A percentile compares a stretch with the other conserved stretches of the same genome.
phyloP scores from a whole-genome alignment of 2,329 filamentous ascomycete genomes.

The Monosporascus ibericus region DNA sequence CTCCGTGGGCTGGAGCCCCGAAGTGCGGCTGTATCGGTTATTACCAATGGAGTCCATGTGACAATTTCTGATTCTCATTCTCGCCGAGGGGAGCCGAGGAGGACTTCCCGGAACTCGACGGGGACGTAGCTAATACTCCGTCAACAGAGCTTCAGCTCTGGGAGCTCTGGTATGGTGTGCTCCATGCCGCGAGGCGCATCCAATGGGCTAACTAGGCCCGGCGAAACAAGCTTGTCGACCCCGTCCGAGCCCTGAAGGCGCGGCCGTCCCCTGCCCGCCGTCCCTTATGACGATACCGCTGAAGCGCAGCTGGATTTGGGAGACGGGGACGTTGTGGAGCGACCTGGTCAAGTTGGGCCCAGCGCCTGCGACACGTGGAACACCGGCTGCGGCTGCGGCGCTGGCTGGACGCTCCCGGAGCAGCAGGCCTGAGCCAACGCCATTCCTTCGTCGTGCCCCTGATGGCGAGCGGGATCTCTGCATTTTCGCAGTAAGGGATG shows the following conservation, averaged over 20 bases:
- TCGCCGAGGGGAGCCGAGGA: no score
- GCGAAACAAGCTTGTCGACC: conserved; percentile 4
- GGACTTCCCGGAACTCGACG: no score
- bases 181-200: conserved; percentile 13
- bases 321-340: conserved; percentile 3
- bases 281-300: neutral
- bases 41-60: no score
- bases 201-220: conserved; percentile 5
- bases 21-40: no score
- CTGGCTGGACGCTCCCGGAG: conserved; percentile 10
- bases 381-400: conserved; percentile 8
- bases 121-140: no score
- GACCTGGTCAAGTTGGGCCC: conserved; percentile 4
- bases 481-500: neutral
- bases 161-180: conserved; percentile 11
- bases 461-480: neutral
- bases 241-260: conserved; percentile 5
- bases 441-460: conserved; percentile 12
- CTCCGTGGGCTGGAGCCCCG: no score
- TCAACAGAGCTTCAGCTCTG: no score
- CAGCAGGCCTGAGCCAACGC: conserved; percentile 8
- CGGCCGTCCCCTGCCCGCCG: conserved; percentile 8
- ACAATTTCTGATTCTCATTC: no score
- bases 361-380: conserved; percentile 11
- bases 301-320: conserved; percentile 8